A percentile compares a stretch with the other conserved stretches of the same genome.
Evolutionary conservation across 352 stramenopile species (phyloP).

Genomic region (Paralagenidium karlingii): DNA sequence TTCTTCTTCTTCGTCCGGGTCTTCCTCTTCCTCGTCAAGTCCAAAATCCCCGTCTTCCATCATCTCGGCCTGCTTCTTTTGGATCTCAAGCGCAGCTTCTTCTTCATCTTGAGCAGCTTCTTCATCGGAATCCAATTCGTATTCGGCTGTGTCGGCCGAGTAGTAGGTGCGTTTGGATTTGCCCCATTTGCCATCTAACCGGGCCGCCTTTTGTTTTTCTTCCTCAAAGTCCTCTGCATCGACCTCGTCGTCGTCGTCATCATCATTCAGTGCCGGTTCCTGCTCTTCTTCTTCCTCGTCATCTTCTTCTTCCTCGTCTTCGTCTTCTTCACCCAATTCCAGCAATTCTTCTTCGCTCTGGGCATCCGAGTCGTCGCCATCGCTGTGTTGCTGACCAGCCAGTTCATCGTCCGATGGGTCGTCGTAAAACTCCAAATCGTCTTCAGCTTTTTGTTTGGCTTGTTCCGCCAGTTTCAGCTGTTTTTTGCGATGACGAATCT

Average conservation of each 20-base stretch:
- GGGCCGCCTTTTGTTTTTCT: constrained; percentile 52
- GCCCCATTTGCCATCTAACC: constrained; percentile 79
- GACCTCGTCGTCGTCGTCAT: constrained; percentile 29
- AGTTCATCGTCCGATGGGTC: constrained; percentile 71
- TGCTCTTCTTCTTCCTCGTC: constrained; percentile 24
- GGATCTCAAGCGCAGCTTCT: constrained; percentile 65
- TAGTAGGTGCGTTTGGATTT: constrained; percentile 82
- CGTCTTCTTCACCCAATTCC: constrained; percentile 25
- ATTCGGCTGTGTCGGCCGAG: constrained; percentile 73
- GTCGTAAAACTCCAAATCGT: constrained; percentile 79
- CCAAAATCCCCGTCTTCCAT: constrained; percentile 83
- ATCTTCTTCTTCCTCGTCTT: constrained; percentile 20
- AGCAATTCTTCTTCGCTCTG: constrained; percentile 54
- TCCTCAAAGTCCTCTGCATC: constrained; percentile 38
- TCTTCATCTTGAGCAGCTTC: constrained; percentile 72
- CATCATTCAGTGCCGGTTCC: constrained; percentile 9
- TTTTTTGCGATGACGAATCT: constrained; percentile 48
- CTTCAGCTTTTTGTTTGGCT: constrained; percentile 46
- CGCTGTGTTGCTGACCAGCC: constrained; percentile 34
- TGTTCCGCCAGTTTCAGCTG: constrained; percentile 43
- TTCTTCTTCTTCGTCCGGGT: constrained; percentile 19
- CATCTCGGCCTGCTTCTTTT: constrained; percentile 72
- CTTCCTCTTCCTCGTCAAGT: constrained; percentile 17
- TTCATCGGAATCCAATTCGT: constrained; percentile 68
- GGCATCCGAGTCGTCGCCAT: constrained; percentile 44